These are phyloP conservation scores for Sungouiozyma ichnusensis DNA, from an alignment of 805 yeast genomes.

Conservation along the genomic window DNA sequence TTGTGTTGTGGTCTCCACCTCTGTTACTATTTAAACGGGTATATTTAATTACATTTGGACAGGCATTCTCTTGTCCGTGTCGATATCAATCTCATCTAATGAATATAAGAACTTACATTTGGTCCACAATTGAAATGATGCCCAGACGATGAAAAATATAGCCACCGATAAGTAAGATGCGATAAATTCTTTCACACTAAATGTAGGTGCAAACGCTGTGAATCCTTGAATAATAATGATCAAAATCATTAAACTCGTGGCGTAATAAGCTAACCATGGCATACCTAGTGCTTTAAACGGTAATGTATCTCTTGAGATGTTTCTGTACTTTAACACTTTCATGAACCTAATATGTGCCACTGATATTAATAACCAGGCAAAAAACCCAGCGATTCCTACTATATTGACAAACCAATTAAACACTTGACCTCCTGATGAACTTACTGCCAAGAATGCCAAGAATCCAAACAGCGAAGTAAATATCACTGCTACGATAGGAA, in stretches of 20 bases:
- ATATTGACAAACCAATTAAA: slow-evolving; percentile 62
- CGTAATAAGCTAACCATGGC: slow-evolving; percentile 57
- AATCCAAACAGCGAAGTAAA: slow-evolving; percentile 49
- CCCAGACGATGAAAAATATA: slow-evolving; percentile 43
- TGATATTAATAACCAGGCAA: slow-evolving; percentile 57
- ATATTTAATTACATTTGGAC: too few species aligned
- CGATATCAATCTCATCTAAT: slow-evolving; percentile 28
- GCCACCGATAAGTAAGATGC: slow-evolving; percentile 61
- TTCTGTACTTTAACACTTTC: slow-evolving; percentile 46
- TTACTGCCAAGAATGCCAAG: slow-evolving; percentile 45
- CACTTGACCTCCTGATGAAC: slow-evolving; percentile 40
- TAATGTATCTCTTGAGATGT: slow-evolving; percentile 49
- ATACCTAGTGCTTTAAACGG: slow-evolving; percentile 59
- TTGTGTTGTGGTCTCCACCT: too few species aligned
- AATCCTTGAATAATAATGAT: slow-evolving; percentile 63
- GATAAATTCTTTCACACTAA: slow-evolving; percentile 47
- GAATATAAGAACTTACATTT: slow-evolving; percentile 36
- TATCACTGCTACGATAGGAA: slow-evolving; percentile 45
- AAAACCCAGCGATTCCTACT: slow-evolving; percentile 62
- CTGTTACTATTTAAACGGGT: too few species aligned
- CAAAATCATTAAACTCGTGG: slow-evolving; percentile 40
- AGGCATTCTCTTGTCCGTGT: slow-evolving; percentile 44
- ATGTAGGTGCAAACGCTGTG: slow-evolving; percentile 39
- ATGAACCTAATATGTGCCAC: slow-evolving; percentile 56
- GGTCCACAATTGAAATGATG: slow-evolving; percentile 42